These are phyloP conservation scores for Suhomyces ambrosiae DNA, from an alignment of 1,139 yeast genomes.

Conservation along the genomic window DNA sequence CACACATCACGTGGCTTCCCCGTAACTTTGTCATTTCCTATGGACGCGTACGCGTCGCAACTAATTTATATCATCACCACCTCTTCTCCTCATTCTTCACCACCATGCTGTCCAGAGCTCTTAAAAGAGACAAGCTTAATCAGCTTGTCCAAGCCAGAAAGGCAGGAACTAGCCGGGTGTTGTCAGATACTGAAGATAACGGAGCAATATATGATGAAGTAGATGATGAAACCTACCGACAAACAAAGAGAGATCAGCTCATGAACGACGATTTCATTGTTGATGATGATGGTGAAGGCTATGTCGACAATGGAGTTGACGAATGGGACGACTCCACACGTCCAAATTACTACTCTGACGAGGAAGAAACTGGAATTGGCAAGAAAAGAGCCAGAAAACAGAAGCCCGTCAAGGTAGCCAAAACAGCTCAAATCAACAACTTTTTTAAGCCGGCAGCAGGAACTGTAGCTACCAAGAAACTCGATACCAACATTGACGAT, in stretches of 20 bases:
- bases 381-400: constrained; percentile 33
- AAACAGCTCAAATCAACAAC: constrained; percentile 53
- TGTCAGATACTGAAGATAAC: constrained; percentile 31
- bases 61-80: constrained; percentile 1
- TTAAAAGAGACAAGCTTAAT: constrained; percentile 38
- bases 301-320: constrained; percentile 88
- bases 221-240: constrained; percentile 76
- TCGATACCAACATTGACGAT: constrained; percentile 47
- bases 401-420: constrained; percentile 46
- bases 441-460: constrained; percentile 53
- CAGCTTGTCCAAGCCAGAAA: constrained; percentile 45
- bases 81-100: constrained; percentile 2
- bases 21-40: no score
- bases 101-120: constrained; percentile 33
- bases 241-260: constrained; percentile 75
- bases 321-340: constrained; percentile 72
- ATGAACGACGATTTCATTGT: constrained; percentile 91
- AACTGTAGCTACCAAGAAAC: constrained; percentile 32
- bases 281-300: constrained; percentile 88
- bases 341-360: constrained; percentile 56
- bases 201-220: constrained; percentile 78
- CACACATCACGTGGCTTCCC: no score
- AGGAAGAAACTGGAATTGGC: constrained; percentile 39
- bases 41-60: constrained; percentile 9
- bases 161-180: constrained; percentile 32